Evolutionary conservation across 2,329 filamentous ascomycete species (phyloP), one percentile per base, ranked within the genome.

Genomic region (Sporothrix dimorphospora): DNA sequence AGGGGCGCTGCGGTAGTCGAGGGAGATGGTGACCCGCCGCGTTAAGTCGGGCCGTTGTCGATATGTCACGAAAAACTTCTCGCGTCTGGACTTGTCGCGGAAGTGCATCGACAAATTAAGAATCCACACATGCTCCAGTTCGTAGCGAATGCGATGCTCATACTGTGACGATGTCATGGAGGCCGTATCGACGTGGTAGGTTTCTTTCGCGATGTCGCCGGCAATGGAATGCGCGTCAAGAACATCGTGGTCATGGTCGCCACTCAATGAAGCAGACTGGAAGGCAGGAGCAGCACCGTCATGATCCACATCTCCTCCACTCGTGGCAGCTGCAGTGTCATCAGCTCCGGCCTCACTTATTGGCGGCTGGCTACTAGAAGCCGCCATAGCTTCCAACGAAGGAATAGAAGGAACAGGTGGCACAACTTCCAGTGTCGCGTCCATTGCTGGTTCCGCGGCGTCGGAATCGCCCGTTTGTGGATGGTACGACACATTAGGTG

Each of bases 101-200:
- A 98, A 99, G 81, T 97, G 94, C 96, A 99, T 98, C 81, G 94
- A 98, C 73, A 98, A 87, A 79, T 99, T 99, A 76, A 99, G 85
- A 73, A 99, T 98, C 96, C 96, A 99, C 78, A 88, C 91, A 73
- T 86, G 88, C 78, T 98, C 94, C 71, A 98, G 86, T 81, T 98
- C 95, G 74, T 92, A 89, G 75, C 92, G 89, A 75, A 97, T 87
- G 77, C 89, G 85, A 69, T 85, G 83, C 70, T 92, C 88, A 77
- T 92, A 87, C 72, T 86, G 82, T 2, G 86, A 85, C 3, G 83
- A 83, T 19, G 86, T 85, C 74, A 85, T 81, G 24, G 86, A 87
- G 27, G 81, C 83, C 1, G 81, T 80, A 75, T 88, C 86, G 27
- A 73, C 71, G 1, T 75, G 75, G 71, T 57, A 75, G 55, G 71